Evolutionary conservation across 2,329 filamentous ascomycete genomes (phyloP).

Genomic region (Ascochyta clinopodiicola): DNA sequence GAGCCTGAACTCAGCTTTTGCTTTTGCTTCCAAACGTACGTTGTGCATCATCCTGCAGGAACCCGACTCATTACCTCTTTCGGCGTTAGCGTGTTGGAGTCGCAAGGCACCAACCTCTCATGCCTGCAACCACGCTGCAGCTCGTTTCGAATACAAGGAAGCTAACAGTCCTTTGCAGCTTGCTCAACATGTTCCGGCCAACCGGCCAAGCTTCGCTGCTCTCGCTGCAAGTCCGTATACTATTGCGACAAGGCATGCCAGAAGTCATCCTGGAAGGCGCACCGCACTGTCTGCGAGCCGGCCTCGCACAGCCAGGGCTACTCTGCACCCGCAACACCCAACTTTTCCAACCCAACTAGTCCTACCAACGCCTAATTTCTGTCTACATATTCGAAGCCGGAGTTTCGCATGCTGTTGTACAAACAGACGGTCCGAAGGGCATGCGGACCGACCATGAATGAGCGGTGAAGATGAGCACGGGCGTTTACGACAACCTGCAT

Average conservation of each 20-base stretch:
- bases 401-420: constrained; percentile 15
- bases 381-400: constrained; percentile 7
- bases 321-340: constrained; percentile 35
- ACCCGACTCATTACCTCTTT: constrained; percentile 30
- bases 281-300: constrained; percentile 55
- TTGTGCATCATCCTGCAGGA: constrained; percentile 37
- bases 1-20: constrained; percentile 29
- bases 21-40: constrained; percentile 34
- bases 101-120: constrained; percentile 15
- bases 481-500: constrained; percentile 19
- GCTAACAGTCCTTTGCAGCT: constrained; percentile 21
- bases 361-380: constrained; percentile 28
- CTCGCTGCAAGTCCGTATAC: constrained; percentile 54
- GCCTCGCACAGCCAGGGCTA: constrained; percentile 31
- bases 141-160: neutral
- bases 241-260: constrained; percentile 64
- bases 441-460: constrained; percentile 11
- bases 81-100: constrained; percentile 18
- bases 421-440: constrained; percentile 14
- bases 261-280: constrained; percentile 58
- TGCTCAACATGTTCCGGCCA: constrained; percentile 35
- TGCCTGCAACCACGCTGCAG: constrained; percentile 1
- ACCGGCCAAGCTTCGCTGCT: constrained; percentile 47
- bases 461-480: constrained; percentile 21
- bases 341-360: constrained; percentile 36